Percentiles rank a stretch among this genome's conserved stretches.
Conservation (phyloP, 805 yeast species). For the Isabelozyma heimii region DNA sequence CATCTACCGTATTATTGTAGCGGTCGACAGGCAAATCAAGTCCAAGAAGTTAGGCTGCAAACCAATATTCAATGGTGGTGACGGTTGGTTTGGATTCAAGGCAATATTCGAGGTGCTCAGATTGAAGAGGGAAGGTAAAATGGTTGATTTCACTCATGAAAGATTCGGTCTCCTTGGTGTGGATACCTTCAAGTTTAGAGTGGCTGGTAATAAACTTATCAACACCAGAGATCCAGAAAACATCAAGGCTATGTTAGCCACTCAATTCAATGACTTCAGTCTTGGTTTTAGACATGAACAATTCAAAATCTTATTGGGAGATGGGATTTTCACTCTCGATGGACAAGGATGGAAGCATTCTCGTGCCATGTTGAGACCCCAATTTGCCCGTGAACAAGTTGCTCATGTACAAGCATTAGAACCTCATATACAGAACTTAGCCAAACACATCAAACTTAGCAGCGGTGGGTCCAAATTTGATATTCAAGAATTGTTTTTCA, state of each 20-base stretch:
- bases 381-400: slow-evolving; percentile 42
- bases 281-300: slow-evolving; percentile 38
- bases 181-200: slow-evolving; percentile 9
- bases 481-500: slow-evolving; percentile 37
- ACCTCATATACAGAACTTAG: slow-evolving; percentile 37
- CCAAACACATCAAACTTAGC: slow-evolving; percentile 24
- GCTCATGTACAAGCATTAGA: slow-evolving; percentile 38
- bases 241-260: slow-evolving; percentile 40
- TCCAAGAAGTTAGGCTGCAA: slow-evolving; percentile 10
- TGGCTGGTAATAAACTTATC: slow-evolving; percentile 18
- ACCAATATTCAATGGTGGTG: not conserved
- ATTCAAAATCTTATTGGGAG: slow-evolving; percentile 37
- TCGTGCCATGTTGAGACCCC: slow-evolving; percentile 43
- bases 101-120: slow-evolving; percentile 8
- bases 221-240: slow-evolving; percentile 39
- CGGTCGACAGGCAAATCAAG: not conserved
- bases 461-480: slow-evolving; percentile 26
- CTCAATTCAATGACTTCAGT: slow-evolving; percentile 40
- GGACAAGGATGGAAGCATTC: slow-evolving; percentile 44
- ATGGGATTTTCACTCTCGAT: slow-evolving; percentile 43
- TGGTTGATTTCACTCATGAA: slow-evolving; percentile 14
- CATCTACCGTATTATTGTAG: not conserved
- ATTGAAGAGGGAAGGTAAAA: slow-evolving; percentile 13
- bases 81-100: slow-evolving; percentile 15
- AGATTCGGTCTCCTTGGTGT: slow-evolving; percentile 7